A percentile compares a stretch with the other conserved stretches of the same genome.
Evolutionary conservation across 83 land plant species (phyloP).

Genomic region (Isoetes engelmannii): DNA sequence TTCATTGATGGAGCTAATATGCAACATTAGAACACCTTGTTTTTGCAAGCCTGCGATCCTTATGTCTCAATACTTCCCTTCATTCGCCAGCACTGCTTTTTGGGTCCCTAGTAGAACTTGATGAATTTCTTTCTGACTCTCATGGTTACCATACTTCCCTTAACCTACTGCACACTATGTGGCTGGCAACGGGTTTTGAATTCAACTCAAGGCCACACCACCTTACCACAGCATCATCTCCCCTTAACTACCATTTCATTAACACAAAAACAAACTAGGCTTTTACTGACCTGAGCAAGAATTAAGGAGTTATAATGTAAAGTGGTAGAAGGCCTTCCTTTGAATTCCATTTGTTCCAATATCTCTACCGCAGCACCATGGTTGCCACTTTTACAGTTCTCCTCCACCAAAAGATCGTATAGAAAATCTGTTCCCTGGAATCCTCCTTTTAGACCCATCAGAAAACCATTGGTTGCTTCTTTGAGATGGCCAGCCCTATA

Average conservation of each 20-base stretch:
- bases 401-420: constrained; percentile 78
- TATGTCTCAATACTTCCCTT: too few species aligned
- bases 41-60: too few species aligned
- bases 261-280: not conserved
- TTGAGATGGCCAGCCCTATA: constrained; percentile 45
- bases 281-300: constrained; percentile 59
- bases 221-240: too few species aligned
- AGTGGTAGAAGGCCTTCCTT: constrained; percentile 81
- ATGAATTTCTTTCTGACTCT: too few species aligned
- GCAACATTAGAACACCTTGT: too few species aligned
- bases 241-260: not conserved
- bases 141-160: not conserved
- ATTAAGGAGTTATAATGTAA: constrained; percentile 93
- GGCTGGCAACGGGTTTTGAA: too few species aligned
- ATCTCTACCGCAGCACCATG: constrained; percentile 83
- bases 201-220: too few species aligned
- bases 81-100: too few species aligned
- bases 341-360: constrained; percentile 79
- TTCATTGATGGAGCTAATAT: too few species aligned
- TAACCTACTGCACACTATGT: not conserved
- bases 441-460: constrained; percentile 89
- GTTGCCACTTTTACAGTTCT: constrained; percentile 79
- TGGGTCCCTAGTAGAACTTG: too few species aligned
- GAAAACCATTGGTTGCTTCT: constrained; percentile 74
- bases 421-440: constrained; percentile 73